Evolutionary conservation across 1,284 basidiomycete genomes (phyloP), one percentile per base, ranked within the genome.

Genomic region (Calocybe gambosa): DNA sequence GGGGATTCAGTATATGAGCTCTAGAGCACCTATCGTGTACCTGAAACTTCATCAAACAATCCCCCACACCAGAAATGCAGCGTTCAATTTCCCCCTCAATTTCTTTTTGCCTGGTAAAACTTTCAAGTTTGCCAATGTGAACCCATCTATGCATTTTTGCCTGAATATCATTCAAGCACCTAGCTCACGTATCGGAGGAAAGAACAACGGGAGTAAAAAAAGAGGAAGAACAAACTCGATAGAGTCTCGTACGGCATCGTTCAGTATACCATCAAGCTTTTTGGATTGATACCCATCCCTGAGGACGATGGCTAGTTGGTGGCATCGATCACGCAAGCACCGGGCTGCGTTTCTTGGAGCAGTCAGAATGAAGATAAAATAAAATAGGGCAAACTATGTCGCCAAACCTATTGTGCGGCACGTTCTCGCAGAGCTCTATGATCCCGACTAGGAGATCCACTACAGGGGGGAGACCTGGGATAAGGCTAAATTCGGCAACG

Each of bases 351-450:
- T 53, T 45, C 71, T n/a, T 73, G 36, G 15, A 15, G 19, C 15
- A 34, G 13, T 34, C 15, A 16, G 31, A n/a, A n/a, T 34, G 15
- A 34, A n/a, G 4, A n/a, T n/a, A 16, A 15, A 13, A n/a, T n/a
- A 15, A 39, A 43, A 42, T 39, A 28, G n/a, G 23, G 40, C 12
- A 20, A 42, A 18, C 39, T 39, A 16, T 25, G 23, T 7, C 21
- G 35, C 58, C 74, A 62, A 41, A 62, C 76, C 65, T 69, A 56
- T 79, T 79, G 1, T 63, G 59, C 1, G 61, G 49, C n/a, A 77
- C 72, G 50, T 73, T 69, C 39, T 69, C 65, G 53, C 75, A 71
- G 36, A 74, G 63, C 42, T 68, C 49, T 18, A 77, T 58, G 29
- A 77, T 71, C 19, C 53, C 61, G 34, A 65, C 65, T 5, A 75